Evolutionary conservation across 176 grass and related monocot genomes (phyloP).

Genomic region (Bothriochloa decipiens): DNA sequence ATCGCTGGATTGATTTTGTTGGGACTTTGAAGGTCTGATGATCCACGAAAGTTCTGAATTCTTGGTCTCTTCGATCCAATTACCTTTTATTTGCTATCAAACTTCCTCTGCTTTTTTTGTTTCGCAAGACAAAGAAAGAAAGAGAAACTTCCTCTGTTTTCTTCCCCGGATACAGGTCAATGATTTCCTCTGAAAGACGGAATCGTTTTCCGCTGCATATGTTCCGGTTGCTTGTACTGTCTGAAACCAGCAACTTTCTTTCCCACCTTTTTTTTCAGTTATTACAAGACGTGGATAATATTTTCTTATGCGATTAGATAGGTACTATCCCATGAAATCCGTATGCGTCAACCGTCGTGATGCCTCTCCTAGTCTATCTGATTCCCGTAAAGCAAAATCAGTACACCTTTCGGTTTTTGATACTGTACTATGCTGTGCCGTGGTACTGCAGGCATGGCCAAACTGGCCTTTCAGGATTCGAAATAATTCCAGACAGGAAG

Average conservation of each 20-base stretch:
- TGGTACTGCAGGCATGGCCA: slow-evolving; percentile 22
- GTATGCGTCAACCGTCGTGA: slow-evolving; percentile 44
- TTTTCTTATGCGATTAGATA: neutral
- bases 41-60: neutral
- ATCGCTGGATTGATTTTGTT: neutral
- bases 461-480: slow-evolving; percentile 30
- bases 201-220: slow-evolving; percentile 38
- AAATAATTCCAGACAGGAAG: slow-evolving; percentile 15
- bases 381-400: slow-evolving; percentile 18
- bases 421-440: slow-evolving; percentile 31
- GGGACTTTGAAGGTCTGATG: neutral
- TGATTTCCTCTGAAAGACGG: slow-evolving; percentile 7
- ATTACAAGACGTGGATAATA: slow-evolving; percentile 12
- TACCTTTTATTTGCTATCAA: neutral
- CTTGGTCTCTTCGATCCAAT: neutral
- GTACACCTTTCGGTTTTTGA: slow-evolving; percentile 46
- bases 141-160: neutral
- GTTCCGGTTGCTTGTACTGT: slow-evolving; percentile 19
- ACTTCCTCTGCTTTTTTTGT: neutral
- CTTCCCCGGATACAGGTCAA: neutral
- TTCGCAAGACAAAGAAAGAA: neutral
- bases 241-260: slow-evolving; percentile 32
- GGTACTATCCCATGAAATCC: neutral
- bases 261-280: slow-evolving; percentile 11
- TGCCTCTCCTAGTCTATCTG: neutral